Conservation (phyloP, 352 stramenopile genomes). For the Globisporangium emineosum region DNA sequence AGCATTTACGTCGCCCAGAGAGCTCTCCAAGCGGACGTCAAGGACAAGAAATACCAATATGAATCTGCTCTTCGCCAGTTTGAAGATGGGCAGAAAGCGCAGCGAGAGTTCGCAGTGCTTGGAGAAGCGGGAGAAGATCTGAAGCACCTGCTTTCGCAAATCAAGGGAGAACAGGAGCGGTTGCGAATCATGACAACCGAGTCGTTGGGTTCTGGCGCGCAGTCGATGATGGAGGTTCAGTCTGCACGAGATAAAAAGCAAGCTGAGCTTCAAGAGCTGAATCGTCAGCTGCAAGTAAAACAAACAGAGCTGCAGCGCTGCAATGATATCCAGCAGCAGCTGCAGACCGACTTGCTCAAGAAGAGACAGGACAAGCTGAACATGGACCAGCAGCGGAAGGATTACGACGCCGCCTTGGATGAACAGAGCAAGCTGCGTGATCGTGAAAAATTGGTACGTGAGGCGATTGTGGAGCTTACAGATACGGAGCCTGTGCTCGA, state of each 20-base stretch:
- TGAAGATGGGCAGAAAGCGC: constrained; percentile 30
- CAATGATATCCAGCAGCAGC: constrained; percentile 47
- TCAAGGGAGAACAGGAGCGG: constrained; percentile 37
- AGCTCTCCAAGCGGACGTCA: constrained; percentile 47
- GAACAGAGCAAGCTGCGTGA: constrained; percentile 56
- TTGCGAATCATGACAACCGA: constrained; percentile 27
- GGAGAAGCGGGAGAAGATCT: constrained; percentile 36
- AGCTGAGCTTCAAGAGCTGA: constrained; percentile 42
- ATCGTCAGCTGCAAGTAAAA: constrained; percentile 49
- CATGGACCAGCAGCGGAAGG: constrained; percentile 46
- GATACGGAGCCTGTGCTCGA: constrained; percentile 40
- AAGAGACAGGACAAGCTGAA: constrained; percentile 51
- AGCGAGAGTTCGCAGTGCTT: constrained; percentile 35
- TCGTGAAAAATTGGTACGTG: constrained; percentile 54
- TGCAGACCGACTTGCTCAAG: constrained; percentile 65
- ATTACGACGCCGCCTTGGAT: constrained; percentile 46
- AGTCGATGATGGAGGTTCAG: constrained; percentile 43
- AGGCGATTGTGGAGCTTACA: constrained; percentile 34
- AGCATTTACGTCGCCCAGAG: constrained; percentile 41
- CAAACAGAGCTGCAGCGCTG: constrained; percentile 44
- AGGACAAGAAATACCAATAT: constrained; percentile 31
- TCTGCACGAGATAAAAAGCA: constrained; percentile 46
- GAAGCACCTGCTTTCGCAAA: constrained; percentile 15
- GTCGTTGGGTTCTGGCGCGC: constrained; percentile 30
- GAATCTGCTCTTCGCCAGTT: constrained; percentile 26